Conservation (phyloP, 2,329 filamentous ascomycete genomes). For the Fusarium algeriense region DNA sequence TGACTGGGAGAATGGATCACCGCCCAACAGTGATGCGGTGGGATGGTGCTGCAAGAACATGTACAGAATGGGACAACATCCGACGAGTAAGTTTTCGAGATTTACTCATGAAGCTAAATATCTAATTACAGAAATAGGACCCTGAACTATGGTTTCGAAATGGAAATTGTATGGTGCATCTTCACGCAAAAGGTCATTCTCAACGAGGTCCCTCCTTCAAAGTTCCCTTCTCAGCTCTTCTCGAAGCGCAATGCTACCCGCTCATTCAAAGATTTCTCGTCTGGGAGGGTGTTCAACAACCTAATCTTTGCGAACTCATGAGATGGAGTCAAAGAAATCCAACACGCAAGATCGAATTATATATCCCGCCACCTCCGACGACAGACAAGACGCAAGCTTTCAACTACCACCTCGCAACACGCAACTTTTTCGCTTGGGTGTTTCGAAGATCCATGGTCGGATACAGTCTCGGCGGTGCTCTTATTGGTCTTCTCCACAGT, state of each 20-base stretch:
- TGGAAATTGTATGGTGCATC: constrained; percentile 77
- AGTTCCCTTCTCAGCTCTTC: constrained; percentile 69
- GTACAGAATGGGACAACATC: constrained; percentile 60
- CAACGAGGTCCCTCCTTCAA: constrained; percentile 75
- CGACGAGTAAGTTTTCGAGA: constrained; percentile 56
- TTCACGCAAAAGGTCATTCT: constrained; percentile 75
- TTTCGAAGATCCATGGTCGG: constrained; percentile 76
- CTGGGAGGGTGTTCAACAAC: constrained; percentile 46
- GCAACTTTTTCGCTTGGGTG: constrained; percentile 82
- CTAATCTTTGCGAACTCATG: constrained; percentile 49
- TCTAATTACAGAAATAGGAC: constrained; percentile 64
- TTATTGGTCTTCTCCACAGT: constrained; percentile 74
- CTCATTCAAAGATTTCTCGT: constrained; percentile 67
- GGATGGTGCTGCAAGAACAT: constrained; percentile 62
- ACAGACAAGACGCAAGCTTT: constrained; percentile 67
- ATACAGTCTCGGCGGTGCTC: constrained; percentile 70
- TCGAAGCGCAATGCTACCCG: constrained; percentile 69
- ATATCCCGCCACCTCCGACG: constrained; percentile 73
- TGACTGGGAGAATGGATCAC: constrained; percentile 44
- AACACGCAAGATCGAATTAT: constrained; percentile 66
- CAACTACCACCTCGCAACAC: constrained; percentile 74
- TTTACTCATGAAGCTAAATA: not conserved
- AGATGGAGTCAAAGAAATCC: constrained; percentile 50
- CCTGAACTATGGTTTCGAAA: constrained; percentile 76
- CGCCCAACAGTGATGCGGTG: constrained; percentile 58